Base-by-base conservation (phyloP, 2,329 filamentous ascomycete species). In the Tolypocladium ophioglossoides region DNA sequence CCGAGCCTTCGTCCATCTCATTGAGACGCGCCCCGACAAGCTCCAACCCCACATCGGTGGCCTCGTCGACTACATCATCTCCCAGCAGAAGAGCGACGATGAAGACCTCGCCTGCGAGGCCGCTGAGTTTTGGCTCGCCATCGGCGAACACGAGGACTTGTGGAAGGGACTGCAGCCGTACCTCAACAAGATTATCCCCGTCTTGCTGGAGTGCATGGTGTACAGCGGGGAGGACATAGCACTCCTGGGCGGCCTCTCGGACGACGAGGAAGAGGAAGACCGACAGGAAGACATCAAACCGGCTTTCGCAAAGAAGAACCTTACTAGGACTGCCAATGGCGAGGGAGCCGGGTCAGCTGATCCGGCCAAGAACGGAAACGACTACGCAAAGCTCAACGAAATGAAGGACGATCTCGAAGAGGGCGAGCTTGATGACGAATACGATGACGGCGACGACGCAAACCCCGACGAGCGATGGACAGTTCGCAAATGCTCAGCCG, bases 391-490 rank as follows among this genome's bases (percentile, higher is more conserved):
- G 62, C 61, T 82, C 54, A 75, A 72, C 56, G 73, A 64, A 51
- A 83, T 85, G 70, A 83, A 90, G 46, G 87, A 89, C 56, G 86
- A 91, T 57, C 72, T 91, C 8, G 92, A 92, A 63, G 92, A 96
- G 58, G 92, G 91, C 39, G 91, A 96, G 68, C 84, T 96, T 46
- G 87, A 86, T 39, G 83, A 85, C n/a, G 76, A 80, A 49, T 80
- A 87, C 41, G 85, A 86, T 39, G 80, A 85, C 54, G 87, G 88
- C 50, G 89, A 91, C 49, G 89, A 89, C 58, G 81, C 79, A 51
- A 89, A 91, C 62, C 89, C 90, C 0, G 94, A 97, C 68, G 90
- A 95, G 68, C 83, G 84, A 62, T 99, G 94, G 94, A 97, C 92
- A 53, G 76, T 99, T 52, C 84, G 94, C 58, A 99, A 99, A 73